Evolutionary conservation across 371 early-diverging fungal genomes (phyloP), one percentile per base, ranked within the genome.

Genomic region (Nematocida homosporus): DNA sequence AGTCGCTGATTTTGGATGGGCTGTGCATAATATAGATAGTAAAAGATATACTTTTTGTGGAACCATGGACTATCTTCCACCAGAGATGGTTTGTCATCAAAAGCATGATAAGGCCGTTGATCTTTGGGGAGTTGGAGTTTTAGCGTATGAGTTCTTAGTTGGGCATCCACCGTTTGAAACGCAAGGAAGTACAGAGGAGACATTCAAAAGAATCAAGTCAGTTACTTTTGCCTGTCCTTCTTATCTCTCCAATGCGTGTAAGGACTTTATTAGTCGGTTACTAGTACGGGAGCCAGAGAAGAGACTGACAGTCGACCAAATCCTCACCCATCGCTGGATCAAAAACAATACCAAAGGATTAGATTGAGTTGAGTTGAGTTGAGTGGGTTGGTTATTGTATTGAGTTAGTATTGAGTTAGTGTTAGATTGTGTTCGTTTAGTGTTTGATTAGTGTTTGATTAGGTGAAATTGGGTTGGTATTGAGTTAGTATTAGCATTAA

Each of bases 1-100:
- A 81, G 88, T 98, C 57, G 90, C 92, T 16, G 99, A 98, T 83
- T 97, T 97, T 87, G 99, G 99, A 1, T 97, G 97, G 95, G 89
- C 93, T 2, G 95, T 97, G 1, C 92, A 92, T 79, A 90, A 94
- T 61, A 91, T 90, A 30, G 88, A 88, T 89, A 88, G 87, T 84
- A 78, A 78, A 56, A 56, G 83, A 56, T 85, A 85, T 41, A 95
- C 95, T 0, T 78, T 95, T 44, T 97, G 97, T 79, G 97, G 99
- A 1, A 97, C 99, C 1, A 80, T 93, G 69, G 98, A 97, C 83
- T 97, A 97, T 81, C 82, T 96, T 81, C 55, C 79, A 1, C 83
- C 84, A 42, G 93, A 93, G 86, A 93, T 95, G 87, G 90, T 93
- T 30, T 90, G 90, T 61, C 91, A 92, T 20, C 86, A 88, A 54